Percentiles rank a stretch among this genome's conserved stretches.
Conservation (phyloP, 768 basidiomycete genomes). For the Auriscalpium orientale region DNA sequence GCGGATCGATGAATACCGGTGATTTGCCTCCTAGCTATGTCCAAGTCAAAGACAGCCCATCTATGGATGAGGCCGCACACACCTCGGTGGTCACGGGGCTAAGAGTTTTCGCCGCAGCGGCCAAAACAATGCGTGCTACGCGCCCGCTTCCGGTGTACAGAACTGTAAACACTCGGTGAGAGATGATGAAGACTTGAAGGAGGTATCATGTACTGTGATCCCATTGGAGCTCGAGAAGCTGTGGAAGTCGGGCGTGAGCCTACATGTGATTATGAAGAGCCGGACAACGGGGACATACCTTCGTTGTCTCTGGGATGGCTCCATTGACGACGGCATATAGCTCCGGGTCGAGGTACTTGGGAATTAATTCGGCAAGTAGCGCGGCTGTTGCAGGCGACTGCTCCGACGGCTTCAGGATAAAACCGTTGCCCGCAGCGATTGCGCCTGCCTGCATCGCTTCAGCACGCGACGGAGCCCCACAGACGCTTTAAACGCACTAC, state of each 20-base stretch:
- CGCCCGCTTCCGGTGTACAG: conserved; percentile 54
- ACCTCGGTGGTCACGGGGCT: conserved; percentile 61
- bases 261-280: background rate
- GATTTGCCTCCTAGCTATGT: conserved; percentile 62
- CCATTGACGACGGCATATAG: conserved; percentile 27
- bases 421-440: conserved; percentile 31
- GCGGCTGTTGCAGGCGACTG: conserved; percentile 19
- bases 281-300: conserved; percentile 10
- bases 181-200: background rate
- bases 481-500: conserved; percentile 36
- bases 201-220: conserved; percentile 39
- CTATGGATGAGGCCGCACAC: background rate
- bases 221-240: conserved; percentile 71
- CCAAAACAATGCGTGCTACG: conserved; percentile 59
- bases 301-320: conserved; percentile 24
- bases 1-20: conserved; percentile 67
- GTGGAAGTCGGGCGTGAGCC: background rate
- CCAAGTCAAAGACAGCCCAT: background rate
- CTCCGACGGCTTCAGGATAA: conserved; percentile 31
- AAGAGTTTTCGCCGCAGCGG: conserved; percentile 70
- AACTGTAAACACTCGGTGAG: conserved; percentile 31
- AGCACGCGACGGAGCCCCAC: background rate
- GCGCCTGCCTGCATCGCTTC: conserved; percentile 22
- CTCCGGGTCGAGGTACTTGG: conserved; percentile 28
- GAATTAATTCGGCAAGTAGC: conserved; percentile 19